phyloP scores from a whole-genome alignment of 192 early-diverging fungal genomes.

The Coemansia sp. region DNA sequence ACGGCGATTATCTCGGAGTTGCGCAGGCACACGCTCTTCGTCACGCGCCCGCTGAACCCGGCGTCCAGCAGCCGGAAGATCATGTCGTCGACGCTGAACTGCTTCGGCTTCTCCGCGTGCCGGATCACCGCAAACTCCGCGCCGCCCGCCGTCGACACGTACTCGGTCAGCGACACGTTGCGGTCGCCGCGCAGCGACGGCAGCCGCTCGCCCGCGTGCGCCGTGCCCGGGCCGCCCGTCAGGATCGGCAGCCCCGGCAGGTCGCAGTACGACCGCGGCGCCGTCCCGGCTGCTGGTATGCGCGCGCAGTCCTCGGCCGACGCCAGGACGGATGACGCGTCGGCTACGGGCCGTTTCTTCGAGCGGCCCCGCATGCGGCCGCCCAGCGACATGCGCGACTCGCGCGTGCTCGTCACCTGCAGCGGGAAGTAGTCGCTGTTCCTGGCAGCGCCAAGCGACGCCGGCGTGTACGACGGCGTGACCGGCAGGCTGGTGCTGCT shows the following conservation, averaged over 20 bases:
- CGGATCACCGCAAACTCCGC: constrained; percentile 46
- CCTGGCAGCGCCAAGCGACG: constrained; percentile 9
- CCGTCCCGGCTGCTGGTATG: background rate
- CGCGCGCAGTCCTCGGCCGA: background rate
- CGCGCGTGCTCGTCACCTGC: constrained; percentile 35
- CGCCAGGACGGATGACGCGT: background rate
- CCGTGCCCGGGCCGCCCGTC: constrained; percentile 24
- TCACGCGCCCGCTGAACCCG: constrained; percentile 66
- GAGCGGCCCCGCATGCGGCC: constrained; percentile 28
- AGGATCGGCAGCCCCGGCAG: constrained; percentile 42
- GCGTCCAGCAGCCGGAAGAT: constrained; percentile 80
- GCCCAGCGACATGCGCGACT: constrained; percentile 48
- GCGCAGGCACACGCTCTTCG: constrained; percentile 78
- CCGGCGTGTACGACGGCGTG: constrained; percentile 38
- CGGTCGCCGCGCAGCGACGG: constrained; percentile 19
- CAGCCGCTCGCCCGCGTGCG: constrained; percentile 19
- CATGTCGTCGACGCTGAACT: constrained; percentile 78
- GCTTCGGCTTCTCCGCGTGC: constrained; percentile 55
- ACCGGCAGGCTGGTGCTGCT: constrained; percentile 12
- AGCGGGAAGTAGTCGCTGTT: constrained; percentile 44
- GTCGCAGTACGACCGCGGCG: constrained; percentile 49
- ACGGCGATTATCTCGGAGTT: constrained; percentile 81
- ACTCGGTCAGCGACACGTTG: constrained; percentile 46
- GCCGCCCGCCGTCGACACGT: constrained; percentile 44
- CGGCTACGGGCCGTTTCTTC: constrained; percentile 1